phyloP scores from a whole-genome alignment of 1,284 basidiomycete species.

The Ganoderma resinaceum region DNA sequence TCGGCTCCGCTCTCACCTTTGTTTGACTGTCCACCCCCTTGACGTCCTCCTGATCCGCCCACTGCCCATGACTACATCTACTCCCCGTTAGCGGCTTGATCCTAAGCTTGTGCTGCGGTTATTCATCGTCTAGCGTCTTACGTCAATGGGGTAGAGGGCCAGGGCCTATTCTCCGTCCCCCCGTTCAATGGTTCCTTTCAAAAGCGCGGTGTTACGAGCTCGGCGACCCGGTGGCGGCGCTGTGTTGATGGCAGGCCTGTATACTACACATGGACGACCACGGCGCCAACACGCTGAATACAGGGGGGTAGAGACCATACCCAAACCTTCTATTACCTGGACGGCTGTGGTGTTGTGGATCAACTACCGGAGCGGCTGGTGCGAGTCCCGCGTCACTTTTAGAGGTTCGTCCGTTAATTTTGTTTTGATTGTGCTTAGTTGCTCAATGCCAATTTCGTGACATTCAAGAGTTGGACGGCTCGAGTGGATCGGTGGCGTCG shows the following conservation, averaged over 20 bases:
- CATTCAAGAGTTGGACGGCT: background rate
- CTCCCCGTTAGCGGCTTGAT: background rate
- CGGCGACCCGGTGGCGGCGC: background rate
- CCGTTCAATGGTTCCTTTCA: background rate
- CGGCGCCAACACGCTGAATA: background rate
- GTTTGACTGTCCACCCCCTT: background rate
- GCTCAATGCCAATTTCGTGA: background rate
- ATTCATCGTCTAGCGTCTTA: background rate
- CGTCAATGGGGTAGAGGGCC: background rate
- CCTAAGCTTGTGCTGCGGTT: background rate
- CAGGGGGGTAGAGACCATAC: background rate
- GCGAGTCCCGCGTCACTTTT: background rate
- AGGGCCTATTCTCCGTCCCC: background rate
- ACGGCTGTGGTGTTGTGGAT: background rate
- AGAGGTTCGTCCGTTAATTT: background rate
- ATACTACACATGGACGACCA: background rate
- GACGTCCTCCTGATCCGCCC: background rate
- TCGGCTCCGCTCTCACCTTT: background rate
- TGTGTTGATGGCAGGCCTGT: background rate
- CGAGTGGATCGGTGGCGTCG: background rate
- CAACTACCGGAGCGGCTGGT: background rate
- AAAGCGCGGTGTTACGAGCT: background rate
- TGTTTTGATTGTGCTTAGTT: background rate
- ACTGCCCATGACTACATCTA: background rate
- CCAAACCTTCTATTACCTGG: background rate